Evolutionary conservation across 1,284 basidiomycete species (phyloP).

Genomic region (Ustilago cynodontis): DNA sequence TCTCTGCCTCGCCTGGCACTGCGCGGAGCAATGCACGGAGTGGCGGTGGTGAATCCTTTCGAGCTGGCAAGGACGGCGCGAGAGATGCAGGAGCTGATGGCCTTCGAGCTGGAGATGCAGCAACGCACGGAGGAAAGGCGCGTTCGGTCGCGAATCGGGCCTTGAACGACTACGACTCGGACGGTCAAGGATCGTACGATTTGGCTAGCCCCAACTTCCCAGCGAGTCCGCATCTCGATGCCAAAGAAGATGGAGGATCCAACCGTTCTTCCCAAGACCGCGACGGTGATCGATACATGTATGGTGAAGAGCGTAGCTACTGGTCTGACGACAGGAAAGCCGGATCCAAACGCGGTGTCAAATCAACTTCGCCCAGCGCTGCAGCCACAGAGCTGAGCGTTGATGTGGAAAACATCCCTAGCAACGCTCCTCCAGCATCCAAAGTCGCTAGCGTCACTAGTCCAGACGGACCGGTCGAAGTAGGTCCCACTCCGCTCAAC

Average conservation of each 20-base stretch:
- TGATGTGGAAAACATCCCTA: conserved; percentile 62
- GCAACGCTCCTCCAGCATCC: conserved; percentile 39
- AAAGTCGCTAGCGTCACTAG: conserved; percentile 22
- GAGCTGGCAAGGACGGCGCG: conserved; percentile 41
- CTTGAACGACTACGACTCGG: conserved; percentile 47
- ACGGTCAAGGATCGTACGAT: conserved; percentile 47
- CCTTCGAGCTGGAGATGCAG: conserved; percentile 50
- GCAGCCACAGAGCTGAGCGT: conserved; percentile 54
- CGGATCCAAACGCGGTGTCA: conserved; percentile 31
- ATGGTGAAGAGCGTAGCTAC: conserved; percentile 49
- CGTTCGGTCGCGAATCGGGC: conserved; percentile 51
- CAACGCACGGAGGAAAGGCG: conserved; percentile 49
- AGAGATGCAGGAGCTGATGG: conserved; percentile 47
- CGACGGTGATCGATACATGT: conserved; percentile 52
- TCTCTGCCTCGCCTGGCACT: conserved; percentile 38
- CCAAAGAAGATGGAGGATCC: conserved; percentile 34
- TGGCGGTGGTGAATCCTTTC: conserved; percentile 46
- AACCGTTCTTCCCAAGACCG: conserved; percentile 43
- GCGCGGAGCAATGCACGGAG: conserved; percentile 35
- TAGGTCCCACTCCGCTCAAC: conserved; percentile 66
- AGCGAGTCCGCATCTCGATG: conserved; percentile 49
- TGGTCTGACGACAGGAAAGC: conserved; percentile 52
- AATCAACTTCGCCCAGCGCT: conserved; percentile 28
- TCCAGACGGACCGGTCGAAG: conserved; percentile 43
- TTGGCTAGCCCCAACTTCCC: conserved; percentile 51